Evolutionary conservation across 1,284 basidiomycete genomes (phyloP).

Genomic region (Blastosporella zonata): DNA sequence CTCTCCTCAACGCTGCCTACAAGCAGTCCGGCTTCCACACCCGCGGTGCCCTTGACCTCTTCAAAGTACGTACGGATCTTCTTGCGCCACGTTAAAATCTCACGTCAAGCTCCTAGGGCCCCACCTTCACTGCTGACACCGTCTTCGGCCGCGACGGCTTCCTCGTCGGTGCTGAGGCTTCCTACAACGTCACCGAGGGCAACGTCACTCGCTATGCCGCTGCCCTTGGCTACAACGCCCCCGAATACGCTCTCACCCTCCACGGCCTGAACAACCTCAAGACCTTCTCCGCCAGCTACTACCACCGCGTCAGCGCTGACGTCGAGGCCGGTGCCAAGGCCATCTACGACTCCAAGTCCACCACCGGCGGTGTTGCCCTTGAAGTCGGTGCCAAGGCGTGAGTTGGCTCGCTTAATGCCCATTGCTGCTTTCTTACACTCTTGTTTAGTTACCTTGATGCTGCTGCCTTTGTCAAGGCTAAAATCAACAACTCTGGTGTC

Average conservation of each 20-base stretch:
- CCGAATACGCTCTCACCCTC: conserved; percentile 94
- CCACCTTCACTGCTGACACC: conserved; percentile 94
- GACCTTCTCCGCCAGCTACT: conserved; percentile 95
- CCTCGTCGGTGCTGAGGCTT: conserved; percentile 93
- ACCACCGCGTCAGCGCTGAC: conserved; percentile 93
- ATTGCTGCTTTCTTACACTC: conserved; percentile 1
- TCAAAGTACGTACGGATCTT: conserved; percentile 68
- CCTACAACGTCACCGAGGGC: conserved; percentile 95
- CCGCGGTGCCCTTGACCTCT: conserved; percentile 88
- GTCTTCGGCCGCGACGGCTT: conserved; percentile 97
- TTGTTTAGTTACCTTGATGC: conserved; percentile 73
- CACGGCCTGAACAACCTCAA: conserved; percentile 96
- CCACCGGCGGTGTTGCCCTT: conserved; percentile 84
- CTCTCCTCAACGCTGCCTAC: conserved; percentile 83
- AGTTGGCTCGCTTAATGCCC: conserved; percentile 30
- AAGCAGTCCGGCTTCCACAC: conserved; percentile 97
- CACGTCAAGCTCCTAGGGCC: conserved; percentile 58
- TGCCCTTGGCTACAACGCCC: conserved; percentile 92
- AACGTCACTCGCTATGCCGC: conserved; percentile 91
- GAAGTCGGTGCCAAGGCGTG: conserved; percentile 97
- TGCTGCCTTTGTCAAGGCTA: conserved; percentile 94
- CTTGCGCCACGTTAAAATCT: conserved; percentile 5
- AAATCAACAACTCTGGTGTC: conserved; percentile 97
- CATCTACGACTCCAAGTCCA: conserved; percentile 93
- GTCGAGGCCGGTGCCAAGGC: conserved; percentile 99